Evolutionary conservation across 139 green algal species (phyloP).

Genomic region (Picochlorum sp.): DNA sequence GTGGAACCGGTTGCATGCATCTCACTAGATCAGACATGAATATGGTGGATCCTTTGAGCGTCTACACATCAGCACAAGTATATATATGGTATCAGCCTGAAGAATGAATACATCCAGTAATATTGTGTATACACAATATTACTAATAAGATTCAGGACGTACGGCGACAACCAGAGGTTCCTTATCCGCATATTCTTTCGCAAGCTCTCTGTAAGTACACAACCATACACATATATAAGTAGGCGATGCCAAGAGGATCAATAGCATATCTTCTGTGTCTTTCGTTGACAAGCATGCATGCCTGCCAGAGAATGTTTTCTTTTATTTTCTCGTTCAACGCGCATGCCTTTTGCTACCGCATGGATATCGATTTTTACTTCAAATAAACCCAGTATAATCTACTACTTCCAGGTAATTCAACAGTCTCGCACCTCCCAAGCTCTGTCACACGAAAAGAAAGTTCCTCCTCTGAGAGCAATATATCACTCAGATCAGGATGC

Average conservation of each 20-base stretch:
- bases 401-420: background rate
- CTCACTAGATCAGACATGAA: constrained; percentile 54
- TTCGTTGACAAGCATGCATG: too few species aligned
- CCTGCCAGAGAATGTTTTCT: constrained; percentile 16
- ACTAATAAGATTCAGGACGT: too few species aligned
- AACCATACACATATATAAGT: background rate
- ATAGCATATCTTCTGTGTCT: too few species aligned
- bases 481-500: constrained; percentile 25
- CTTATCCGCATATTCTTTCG: constrained; percentile 34
- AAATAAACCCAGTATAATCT: background rate
- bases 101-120: too few species aligned
- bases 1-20: constrained; percentile 33
- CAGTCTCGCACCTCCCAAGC: constrained; percentile 26
- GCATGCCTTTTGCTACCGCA: too few species aligned
- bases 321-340: too few species aligned
- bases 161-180: constrained; percentile 31
- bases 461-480: constrained; percentile 28
- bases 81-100: too few species aligned
- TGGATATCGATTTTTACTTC: too few species aligned
- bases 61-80: constrained; percentile 2
- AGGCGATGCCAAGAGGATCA: background rate
- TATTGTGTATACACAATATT: too few species aligned
- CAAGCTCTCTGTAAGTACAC: constrained; percentile 25
- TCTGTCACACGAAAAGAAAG: constrained; percentile 23
- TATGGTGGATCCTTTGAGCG: constrained; percentile 47